phyloP scores from a whole-genome alignment of 148 eudicot species.

The Linanthus parryae region DNA sequence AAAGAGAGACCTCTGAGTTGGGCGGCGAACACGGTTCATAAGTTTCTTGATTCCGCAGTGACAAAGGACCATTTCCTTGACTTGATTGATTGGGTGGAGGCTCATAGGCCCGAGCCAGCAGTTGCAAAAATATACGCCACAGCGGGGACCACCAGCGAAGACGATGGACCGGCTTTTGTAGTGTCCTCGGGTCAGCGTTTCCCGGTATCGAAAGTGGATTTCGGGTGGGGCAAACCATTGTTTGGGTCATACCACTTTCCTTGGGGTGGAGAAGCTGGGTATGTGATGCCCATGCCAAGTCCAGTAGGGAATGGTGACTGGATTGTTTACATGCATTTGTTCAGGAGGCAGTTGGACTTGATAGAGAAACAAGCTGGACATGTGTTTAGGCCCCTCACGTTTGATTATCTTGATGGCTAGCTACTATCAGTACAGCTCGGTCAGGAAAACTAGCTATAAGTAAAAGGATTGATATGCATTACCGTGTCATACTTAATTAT shows the following conservation, averaged over 20 bases:
- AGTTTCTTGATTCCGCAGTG: constrained; percentile 24
- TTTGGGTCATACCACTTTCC: constrained; percentile 74
- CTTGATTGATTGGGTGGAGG: constrained; percentile 70
- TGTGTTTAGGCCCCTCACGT: constrained; percentile 42
- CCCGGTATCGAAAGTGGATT: constrained; percentile 47
- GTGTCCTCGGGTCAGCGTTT: constrained; percentile 63
- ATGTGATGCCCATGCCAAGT: constrained; percentile 81
- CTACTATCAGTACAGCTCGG: too few species aligned
- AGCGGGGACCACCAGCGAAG: constrained; percentile 1
- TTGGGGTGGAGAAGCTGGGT: constrained; percentile 61
- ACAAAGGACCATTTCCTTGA: constrained; percentile 62
- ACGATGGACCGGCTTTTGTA: constrained; percentile 52
- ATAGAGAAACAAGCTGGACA: constrained; percentile 35
- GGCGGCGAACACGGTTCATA: constrained; percentile 32
- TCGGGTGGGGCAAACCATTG: constrained; percentile 67
- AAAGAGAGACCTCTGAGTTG: constrained; percentile 28
- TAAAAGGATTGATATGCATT: too few species aligned
- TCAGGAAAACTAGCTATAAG: too few species aligned
- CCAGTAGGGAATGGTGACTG: constrained; percentile 59
- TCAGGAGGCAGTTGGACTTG: constrained; percentile 38
- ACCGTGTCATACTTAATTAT: too few species aligned
- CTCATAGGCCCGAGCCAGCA: constrained; percentile 45
- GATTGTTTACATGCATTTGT: constrained; percentile 68
- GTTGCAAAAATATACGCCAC: constrained; percentile 38
- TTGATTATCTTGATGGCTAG: constrained; percentile 19